Evolutionary conservation across 805 yeast species (phyloP).

Genomic region (Jamesozyma lodderae): DNA sequence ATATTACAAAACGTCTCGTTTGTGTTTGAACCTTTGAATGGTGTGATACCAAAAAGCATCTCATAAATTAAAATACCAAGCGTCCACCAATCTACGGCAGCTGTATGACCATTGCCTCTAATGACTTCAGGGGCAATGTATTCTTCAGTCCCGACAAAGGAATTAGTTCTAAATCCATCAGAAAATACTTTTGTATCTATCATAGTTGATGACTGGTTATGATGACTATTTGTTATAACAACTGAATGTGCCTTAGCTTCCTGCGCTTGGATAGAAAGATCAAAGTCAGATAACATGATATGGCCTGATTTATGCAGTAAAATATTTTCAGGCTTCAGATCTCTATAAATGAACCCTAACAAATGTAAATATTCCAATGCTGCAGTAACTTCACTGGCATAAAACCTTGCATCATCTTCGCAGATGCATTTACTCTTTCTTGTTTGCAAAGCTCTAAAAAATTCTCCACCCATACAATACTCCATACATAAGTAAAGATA

Average conservation of each 20-base stretch:
- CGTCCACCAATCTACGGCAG: constrained; percentile 99
- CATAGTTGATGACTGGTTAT: constrained; percentile 7
- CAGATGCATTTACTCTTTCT: constrained; percentile 74
- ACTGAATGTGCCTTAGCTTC: constrained; percentile 43
- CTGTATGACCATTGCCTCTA: constrained; percentile 92
- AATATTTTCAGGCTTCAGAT: constrained; percentile 93
- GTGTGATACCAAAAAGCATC: constrained; percentile 92
- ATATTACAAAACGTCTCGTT: constrained; percentile 86
- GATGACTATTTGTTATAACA: constrained; percentile 11
- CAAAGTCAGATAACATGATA: constrained; percentile 95
- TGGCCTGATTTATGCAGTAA: constrained; percentile 93
- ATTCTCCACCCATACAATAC: constrained; percentile 99
- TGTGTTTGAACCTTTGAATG: constrained; percentile 86
- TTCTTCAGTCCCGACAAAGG: constrained; percentile 98
- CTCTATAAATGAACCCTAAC: constrained; percentile 96
- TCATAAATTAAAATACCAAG: constrained; percentile 90
- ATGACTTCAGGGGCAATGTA: constrained; percentile 98
- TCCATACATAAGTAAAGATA: constrained; percentile 93
- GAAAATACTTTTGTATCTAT: constrained; percentile 91
- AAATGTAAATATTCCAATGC: constrained; percentile 92
- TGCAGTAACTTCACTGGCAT: constrained; percentile 95
- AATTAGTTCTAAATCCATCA: constrained; percentile 93
- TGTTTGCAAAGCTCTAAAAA: constrained; percentile 91
- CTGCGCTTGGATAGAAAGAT: constrained; percentile 81
- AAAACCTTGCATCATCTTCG: constrained; percentile 85